phyloP scores from a whole-genome alignment of 805 yeast species.

The Jamesozyma jinghongensis region DNA sequence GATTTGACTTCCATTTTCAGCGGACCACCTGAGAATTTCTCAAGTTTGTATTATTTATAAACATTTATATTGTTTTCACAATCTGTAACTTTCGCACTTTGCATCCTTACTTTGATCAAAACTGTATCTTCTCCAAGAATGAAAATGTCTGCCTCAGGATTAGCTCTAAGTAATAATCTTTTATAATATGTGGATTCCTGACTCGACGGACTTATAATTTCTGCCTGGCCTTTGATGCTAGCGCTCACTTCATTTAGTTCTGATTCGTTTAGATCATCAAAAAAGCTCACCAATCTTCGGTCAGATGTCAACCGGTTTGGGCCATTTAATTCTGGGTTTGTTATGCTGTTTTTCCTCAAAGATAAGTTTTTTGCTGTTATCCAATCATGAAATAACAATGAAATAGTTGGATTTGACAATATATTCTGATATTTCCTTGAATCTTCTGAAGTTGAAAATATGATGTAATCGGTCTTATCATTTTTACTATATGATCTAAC shows the following conservation, averaged over 20 bases:
- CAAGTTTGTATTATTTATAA: conserved; percentile 17
- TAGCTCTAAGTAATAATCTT: conserved; percentile 47
- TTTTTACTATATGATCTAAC: conserved; percentile 26
- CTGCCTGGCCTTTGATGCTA: conserved; percentile 65
- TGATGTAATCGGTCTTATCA: conserved; percentile 39
- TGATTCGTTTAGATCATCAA: conserved; percentile 53
- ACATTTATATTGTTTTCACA: conserved; percentile 45
- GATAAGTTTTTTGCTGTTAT: conserved; percentile 44
- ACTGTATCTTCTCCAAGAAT: conserved; percentile 57
- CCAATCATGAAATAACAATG: conserved; percentile 87
- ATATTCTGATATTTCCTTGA: conserved; percentile 71
- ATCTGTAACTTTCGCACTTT: conserved; percentile 68
- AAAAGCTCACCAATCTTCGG: conserved; percentile 1
- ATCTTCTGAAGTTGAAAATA: conserved; percentile 59
- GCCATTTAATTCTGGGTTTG: conserved; percentile 4
- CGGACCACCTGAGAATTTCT: too few species aligned
- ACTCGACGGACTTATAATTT: conserved; percentile 38
- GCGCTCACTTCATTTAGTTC: conserved; percentile 74
- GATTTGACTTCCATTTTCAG: too few species aligned
- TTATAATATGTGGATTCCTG: conserved; percentile 54
- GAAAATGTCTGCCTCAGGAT: conserved; percentile 62
- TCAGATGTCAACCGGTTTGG: background rate
- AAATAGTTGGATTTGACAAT: conserved; percentile 59
- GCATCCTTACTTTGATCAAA: conserved; percentile 55
- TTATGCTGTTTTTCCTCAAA: conserved; percentile 18